Percentiles rank a stretch among this genome's conserved stretches.
Conservation (phyloP, 2,329 filamentous ascomycete species). For the Monosporascus sp. region DNA sequence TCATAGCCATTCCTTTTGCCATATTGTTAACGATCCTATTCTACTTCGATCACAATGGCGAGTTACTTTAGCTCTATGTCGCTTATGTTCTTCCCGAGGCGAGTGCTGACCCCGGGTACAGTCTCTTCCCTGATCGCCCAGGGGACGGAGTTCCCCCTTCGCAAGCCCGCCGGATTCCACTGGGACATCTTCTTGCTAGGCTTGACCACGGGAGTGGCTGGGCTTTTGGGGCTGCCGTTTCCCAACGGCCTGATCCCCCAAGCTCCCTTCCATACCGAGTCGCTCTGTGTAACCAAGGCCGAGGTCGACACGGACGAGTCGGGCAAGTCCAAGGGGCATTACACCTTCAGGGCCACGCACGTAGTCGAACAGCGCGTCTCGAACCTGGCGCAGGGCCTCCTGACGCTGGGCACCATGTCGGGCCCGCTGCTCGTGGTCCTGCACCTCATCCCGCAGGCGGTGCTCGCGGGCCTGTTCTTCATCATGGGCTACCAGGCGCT, state of each 20-base stretch:
- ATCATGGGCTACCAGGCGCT: slow-evolving; percentile 80
- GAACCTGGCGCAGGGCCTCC: slow-evolving; percentile 71
- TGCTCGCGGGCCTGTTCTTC: slow-evolving; percentile 78
- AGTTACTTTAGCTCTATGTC: slow-evolving; percentile 10
- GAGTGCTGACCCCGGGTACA: slow-evolving; percentile 25
- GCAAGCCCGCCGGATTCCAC: slow-evolving; percentile 78
- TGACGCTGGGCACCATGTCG: slow-evolving; percentile 75
- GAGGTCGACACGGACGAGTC: slow-evolving; percentile 50
- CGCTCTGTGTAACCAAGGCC: slow-evolving; percentile 66
- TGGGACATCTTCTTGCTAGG: slow-evolving; percentile 82
- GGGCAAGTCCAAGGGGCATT: slow-evolving; percentile 51
- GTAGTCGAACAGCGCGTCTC: slow-evolving; percentile 76
- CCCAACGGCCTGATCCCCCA: slow-evolving; percentile 82
- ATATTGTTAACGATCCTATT: slow-evolving; percentile 78
- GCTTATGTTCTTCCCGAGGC: background rate
- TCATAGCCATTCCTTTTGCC: slow-evolving; percentile 83
- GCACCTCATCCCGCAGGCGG: slow-evolving; percentile 73
- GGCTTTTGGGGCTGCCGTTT: slow-evolving; percentile 72
- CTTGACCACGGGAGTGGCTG: slow-evolving; percentile 69
- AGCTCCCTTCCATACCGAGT: slow-evolving; percentile 75
- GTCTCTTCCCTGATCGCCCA: slow-evolving; percentile 80
- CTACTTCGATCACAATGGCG: slow-evolving; percentile 86
- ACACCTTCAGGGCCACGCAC: slow-evolving; percentile 47
- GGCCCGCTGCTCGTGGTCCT: slow-evolving; percentile 69
- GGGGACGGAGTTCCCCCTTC: slow-evolving; percentile 75